Conservation (phyloP, 495 filamentous ascomycete species). For the Penicillium crystallinum region DNA sequence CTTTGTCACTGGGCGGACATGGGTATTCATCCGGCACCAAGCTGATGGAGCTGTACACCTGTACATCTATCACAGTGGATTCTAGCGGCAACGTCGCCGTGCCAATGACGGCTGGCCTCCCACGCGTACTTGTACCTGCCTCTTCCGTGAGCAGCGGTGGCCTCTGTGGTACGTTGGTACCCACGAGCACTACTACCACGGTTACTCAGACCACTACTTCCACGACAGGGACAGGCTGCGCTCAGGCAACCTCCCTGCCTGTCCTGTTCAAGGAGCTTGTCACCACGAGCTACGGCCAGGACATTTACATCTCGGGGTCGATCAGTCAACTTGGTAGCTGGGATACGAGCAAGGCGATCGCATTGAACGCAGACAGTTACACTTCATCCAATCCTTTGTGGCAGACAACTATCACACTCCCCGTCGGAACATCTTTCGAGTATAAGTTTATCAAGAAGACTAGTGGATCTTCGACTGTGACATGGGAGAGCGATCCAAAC, state of each 20-base stretch:
- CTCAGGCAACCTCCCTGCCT: constrained; percentile 36
- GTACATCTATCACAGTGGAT: constrained; percentile 23
- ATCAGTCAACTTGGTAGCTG: constrained; percentile 49
- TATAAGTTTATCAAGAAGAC: constrained; percentile 61
- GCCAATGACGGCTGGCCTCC: constrained; percentile 22
- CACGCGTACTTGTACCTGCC: constrained; percentile 20
- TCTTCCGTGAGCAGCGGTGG: constrained; percentile 13
- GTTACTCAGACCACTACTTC: not conserved
- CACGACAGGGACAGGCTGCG: constrained; percentile 20
- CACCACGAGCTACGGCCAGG: constrained; percentile 48
- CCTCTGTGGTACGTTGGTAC: constrained; percentile 9
- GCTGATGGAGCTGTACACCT: constrained; percentile 23
- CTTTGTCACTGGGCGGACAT: constrained; percentile 37
- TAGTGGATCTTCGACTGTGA: constrained; percentile 43
- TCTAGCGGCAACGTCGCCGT: constrained; percentile 24
- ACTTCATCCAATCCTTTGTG: constrained; percentile 51
- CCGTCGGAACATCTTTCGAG: constrained; percentile 46
- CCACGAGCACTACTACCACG: not conserved
- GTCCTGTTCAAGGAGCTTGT: constrained; percentile 53
- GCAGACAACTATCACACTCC: constrained; percentile 43
- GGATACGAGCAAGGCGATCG: constrained; percentile 42
- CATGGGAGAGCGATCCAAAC: constrained; percentile 62
- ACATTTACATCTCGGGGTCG: constrained; percentile 53
- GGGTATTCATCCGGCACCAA: constrained; percentile 22
- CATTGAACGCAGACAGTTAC: constrained; percentile 50